Evolutionary conservation across 2,329 filamentous ascomycete genomes (phyloP).

Genomic region (Cladosporium sp.): DNA sequence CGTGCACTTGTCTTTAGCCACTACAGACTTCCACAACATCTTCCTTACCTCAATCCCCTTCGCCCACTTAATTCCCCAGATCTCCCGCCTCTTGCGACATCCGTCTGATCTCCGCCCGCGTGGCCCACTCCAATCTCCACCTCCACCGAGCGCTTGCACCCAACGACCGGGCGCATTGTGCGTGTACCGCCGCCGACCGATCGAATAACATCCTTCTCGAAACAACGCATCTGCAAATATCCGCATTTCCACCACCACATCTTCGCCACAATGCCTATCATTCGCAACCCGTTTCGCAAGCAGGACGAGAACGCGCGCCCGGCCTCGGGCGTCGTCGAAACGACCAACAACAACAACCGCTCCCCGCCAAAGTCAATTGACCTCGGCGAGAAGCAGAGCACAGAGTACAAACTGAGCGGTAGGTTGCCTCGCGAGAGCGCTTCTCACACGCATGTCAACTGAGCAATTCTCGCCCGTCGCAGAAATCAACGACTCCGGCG

Average conservation of each 20-base stretch:
- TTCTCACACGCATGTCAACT: slow-evolving; percentile 23
- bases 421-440: slow-evolving; percentile 25
- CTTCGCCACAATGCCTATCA: slow-evolving; percentile 31
- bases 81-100: slow-evolving; percentile 1
- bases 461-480: slow-evolving; percentile 15
- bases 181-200: neutral
- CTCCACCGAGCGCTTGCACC: slow-evolving; percentile 3
- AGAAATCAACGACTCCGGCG: slow-evolving; percentile 96
- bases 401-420: slow-evolving; percentile 53
- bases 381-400: slow-evolving; percentile 32
- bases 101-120: slow-evolving; percentile 4
- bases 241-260: neutral
- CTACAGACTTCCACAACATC: neutral
- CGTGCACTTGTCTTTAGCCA: neutral
- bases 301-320: slow-evolving; percentile 34
- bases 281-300: slow-evolving; percentile 36
- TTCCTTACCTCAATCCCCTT: neutral
- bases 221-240: neutral
- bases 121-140: slow-evolving; percentile 8
- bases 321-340: slow-evolving; percentile 3
- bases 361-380: slow-evolving; percentile 40
- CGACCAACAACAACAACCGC: neutral
- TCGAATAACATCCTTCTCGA: slow-evolving; percentile 1
- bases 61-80: slow-evolving; percentile 3
- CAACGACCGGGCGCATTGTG: slow-evolving; percentile 11